phyloP scores from a whole-genome alignment of 257 asterid species.

The Catharanthus roseus region DNA sequence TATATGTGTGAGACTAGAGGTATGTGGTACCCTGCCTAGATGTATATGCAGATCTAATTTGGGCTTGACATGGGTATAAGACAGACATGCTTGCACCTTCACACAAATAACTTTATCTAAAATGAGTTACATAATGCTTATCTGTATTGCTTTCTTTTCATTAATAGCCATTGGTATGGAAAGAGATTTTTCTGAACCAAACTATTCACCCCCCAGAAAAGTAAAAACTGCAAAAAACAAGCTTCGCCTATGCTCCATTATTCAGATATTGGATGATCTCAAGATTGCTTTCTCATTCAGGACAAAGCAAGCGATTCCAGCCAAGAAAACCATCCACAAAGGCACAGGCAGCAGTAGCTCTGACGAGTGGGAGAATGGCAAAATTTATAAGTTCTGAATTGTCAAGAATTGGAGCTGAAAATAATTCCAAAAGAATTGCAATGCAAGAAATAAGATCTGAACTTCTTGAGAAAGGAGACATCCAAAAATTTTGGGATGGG shows the following conservation, averaged over 20 bases:
- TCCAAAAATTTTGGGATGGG: constrained; percentile 57
- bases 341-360: constrained; percentile 83
- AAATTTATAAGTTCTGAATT: constrained; percentile 49
- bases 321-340: constrained; percentile 86
- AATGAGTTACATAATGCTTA: not conserved
- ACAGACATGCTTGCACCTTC: not conserved
- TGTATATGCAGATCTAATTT: not conserved
- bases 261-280: not conserved
- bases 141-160: not conserved
- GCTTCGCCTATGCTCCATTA: not conserved
- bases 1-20: not conserved
- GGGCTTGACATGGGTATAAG: not conserved
- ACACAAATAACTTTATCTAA: not conserved
- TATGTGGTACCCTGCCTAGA: not conserved
- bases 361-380: constrained; percentile 66
- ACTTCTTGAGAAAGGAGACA: constrained; percentile 69
- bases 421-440: constrained; percentile 38
- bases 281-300: constrained; percentile 30
- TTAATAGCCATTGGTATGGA: not conserved
- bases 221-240: not conserved
- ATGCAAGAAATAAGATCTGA: constrained; percentile 51
- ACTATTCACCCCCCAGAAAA: not conserved
- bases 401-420: constrained; percentile 55
- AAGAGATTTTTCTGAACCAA: not conserved
- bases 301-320: constrained; percentile 79